These are phyloP conservation scores for Trifolium dubium DNA, from an alignment of 306 rosid species.

Conservation along the genomic window DNA sequence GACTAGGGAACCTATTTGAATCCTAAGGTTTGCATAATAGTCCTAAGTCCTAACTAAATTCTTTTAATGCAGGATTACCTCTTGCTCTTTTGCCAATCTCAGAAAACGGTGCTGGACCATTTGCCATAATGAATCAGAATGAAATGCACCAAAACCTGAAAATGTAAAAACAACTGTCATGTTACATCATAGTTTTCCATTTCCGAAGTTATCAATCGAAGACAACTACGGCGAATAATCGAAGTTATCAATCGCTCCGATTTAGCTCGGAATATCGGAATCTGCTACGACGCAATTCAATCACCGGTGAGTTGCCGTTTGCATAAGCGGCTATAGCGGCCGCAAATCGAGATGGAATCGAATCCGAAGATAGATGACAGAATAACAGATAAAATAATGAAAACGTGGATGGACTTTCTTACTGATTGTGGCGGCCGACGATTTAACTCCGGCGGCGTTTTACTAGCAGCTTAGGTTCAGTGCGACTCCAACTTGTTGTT, in stretches of 20 bases:
- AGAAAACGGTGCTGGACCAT: conserved; percentile 84
- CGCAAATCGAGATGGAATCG: not conserved
- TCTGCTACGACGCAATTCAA: not conserved
- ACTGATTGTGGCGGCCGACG: not conserved
- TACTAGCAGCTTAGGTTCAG: not conserved
- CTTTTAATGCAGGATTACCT: conserved; percentile 53
- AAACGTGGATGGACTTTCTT: not conserved
- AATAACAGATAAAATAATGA: not conserved
- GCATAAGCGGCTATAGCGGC: not conserved
- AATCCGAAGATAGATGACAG: not conserved
- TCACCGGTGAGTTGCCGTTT: not conserved
- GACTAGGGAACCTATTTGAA: conserved; percentile 17
- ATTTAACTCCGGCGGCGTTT: not conserved
- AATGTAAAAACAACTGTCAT: not conserved
- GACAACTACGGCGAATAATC: not conserved
- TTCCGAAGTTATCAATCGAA: too few relatives aligned
- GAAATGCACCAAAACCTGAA: conserved; percentile 47
- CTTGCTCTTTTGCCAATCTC: conserved; percentile 86
- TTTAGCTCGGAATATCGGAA: not conserved
- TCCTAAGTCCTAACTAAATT: not conserved
- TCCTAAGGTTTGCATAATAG: not conserved
- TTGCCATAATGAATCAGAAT: conserved; percentile 63
- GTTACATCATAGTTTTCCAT: conserved; percentile 5
- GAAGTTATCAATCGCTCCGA: not conserved
- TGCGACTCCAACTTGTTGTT: not conserved